These are phyloP conservation scores for Aspergillus luchuensis DNA, from an alignment of 2,329 filamentous ascomycete genomes.

Conservation along the genomic window DNA sequence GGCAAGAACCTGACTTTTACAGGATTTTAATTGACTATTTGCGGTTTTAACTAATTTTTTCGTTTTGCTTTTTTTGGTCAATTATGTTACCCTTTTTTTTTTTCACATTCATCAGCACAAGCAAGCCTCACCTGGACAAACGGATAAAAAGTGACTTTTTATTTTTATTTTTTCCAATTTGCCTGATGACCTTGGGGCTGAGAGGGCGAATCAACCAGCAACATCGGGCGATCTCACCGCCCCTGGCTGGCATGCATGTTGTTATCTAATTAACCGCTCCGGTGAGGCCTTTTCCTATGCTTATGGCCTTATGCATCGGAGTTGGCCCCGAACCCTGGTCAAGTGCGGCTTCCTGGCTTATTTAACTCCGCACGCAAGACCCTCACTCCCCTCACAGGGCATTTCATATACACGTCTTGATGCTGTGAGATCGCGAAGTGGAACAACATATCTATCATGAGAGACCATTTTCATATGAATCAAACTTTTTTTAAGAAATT, in stretches of 20 bases:
- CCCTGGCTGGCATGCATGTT: slow-evolving; percentile 8
- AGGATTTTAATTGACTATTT: background rate
- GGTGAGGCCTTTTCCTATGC: slow-evolving; percentile 7
- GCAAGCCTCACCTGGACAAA: slow-evolving; percentile 1
- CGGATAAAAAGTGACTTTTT: slow-evolving; percentile 11
- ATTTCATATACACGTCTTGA: background rate
- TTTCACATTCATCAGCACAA: background rate
- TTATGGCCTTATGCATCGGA: slow-evolving; percentile 4
- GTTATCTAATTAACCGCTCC: slow-evolving; percentile 9
- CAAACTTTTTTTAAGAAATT: background rate
- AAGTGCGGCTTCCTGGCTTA: background rate
- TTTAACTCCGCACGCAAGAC: background rate
- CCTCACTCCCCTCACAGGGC: background rate
- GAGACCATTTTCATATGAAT: background rate
- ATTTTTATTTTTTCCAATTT: background rate
- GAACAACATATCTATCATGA: no score
- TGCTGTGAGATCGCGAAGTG: background rate
- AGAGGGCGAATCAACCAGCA: slow-evolving; percentile 2
- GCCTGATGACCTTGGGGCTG: background rate
- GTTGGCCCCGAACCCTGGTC: slow-evolving; percentile 6
- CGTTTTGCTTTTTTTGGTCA: background rate
- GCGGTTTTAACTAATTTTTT: no score
- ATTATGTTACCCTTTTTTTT: background rate
- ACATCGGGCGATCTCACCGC: slow-evolving; percentile 12
- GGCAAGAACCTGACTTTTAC: background rate